phyloP scores from a whole-genome alignment of 352 stramenopile genomes.

The Phytophthora hibernalis region DNA sequence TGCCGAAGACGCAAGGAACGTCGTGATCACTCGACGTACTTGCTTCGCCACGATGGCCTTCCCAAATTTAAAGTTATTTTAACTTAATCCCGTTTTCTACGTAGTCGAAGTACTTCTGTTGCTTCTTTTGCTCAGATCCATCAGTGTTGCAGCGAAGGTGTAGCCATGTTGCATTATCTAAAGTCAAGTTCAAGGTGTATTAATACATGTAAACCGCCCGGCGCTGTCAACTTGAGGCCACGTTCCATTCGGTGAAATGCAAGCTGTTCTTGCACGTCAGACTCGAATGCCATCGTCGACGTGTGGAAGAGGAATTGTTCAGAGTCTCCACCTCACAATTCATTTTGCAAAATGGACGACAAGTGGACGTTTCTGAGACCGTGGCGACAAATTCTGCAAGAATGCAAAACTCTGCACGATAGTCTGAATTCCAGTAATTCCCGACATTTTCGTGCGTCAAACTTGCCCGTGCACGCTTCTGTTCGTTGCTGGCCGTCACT shows the following conservation, averaged over 20 bases:
- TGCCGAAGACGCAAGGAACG: no score
- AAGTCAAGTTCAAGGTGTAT: no score
- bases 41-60: no score
- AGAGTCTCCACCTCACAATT: slow-evolving; percentile 4
- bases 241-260: not conserved
- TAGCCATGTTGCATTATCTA: no score
- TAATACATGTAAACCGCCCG: no score
- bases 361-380: slow-evolving; percentile 19
- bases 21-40: no score
- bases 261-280: not conserved
- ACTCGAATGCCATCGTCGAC: not conserved
- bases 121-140: no score
- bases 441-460: slow-evolving; percentile 4
- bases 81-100: no score
- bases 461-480: slow-evolving; percentile 12
- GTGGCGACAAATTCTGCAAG: slow-evolving; percentile 7
- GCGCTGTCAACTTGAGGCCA: no score
- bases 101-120: no score
- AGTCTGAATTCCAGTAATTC: slow-evolving; percentile 8
- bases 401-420: slow-evolving; percentile 20
- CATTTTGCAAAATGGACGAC: slow-evolving; percentile 4
- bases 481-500: slow-evolving; percentile 18
- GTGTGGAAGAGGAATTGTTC: not conserved
- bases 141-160: no score
- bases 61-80: no score